Base-by-base conservation (phyloP, 768 basidiomycete genomes). In the Grammothele lineata region DNA sequence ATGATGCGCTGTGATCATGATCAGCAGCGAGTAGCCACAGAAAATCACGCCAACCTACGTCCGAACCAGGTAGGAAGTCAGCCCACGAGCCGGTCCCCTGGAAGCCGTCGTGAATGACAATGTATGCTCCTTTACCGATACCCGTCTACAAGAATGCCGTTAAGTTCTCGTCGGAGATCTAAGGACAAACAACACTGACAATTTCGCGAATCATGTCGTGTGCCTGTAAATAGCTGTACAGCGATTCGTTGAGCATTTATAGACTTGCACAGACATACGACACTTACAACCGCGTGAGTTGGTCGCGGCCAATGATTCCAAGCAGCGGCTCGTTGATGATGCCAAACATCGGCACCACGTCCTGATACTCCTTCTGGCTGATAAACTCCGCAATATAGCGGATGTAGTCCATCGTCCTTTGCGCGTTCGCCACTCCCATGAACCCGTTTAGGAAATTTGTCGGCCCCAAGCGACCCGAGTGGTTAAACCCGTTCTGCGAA, bases 361-460 rank as follows among this genome's bases (percentile, higher is more conserved):
- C 68, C 49, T 67, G 70, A 70, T 85, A 90, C 57, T 79, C 71
- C 55, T 83, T 78, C 62, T 92, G 88, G 4, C 79, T 78, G 60
- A 95, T 85, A 70, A 95, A 96, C 67, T 89, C 85, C 37, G 80
- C 77, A 53, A 90, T 67, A 24, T 85, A 74, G 22, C 92, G 80
- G 51, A 94, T 81, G 58, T 87, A 84, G 63, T 86, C 78, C 42
- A 93, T 68, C 22, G 85, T 78, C 25, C 92, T 76, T 64, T 94
- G 78, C 7, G 88, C 93, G 60, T 94, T 95, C 39, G 90, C 89
- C 37, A 92, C 56, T 11, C 92, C 92, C 92, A 93, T 93, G 46
- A 82, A 80, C 5, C 86, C 85, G 45, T 73, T 66, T 50, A 87
- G 49, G 48, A 83, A 78, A 59, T 89, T 87, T 59, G 88, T 65